Conservation (phyloP, 1,139 yeast genomes). For the Candida sp. region DNA sequence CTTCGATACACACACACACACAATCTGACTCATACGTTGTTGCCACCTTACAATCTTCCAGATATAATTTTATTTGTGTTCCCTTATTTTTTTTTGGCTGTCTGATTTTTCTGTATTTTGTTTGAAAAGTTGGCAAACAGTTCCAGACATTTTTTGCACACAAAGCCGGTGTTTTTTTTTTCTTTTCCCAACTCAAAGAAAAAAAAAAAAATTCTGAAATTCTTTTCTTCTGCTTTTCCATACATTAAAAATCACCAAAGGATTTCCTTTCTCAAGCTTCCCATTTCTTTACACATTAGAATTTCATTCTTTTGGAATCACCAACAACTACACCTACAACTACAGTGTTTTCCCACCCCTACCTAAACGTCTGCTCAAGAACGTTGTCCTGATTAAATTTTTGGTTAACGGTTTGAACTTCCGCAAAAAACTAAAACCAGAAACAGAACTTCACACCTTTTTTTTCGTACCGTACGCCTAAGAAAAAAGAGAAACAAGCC, state of each 20-base stretch:
- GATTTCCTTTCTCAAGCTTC: background rate
- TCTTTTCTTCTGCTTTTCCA: background rate
- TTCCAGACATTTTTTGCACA: background rate
- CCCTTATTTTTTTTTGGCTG: background rate
- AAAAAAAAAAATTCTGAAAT: background rate
- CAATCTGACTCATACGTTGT: background rate
- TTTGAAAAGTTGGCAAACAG: background rate
- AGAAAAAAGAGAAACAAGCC: conserved; percentile 1
- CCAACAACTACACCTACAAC: background rate
- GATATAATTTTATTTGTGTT: background rate
- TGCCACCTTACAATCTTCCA: background rate
- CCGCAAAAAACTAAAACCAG: background rate
- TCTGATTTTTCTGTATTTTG: background rate
- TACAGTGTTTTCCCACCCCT: background rate
- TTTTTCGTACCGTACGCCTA: background rate
- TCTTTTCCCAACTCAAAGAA: background rate
- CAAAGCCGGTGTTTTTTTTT: background rate
- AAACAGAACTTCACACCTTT: background rate
- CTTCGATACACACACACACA: background rate
- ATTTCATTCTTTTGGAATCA: background rate
- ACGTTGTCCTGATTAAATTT: background rate
- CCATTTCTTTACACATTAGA: background rate
- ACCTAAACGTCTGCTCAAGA: background rate
- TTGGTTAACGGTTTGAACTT: background rate
- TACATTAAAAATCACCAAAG: background rate